A percentile compares a stretch with the other conserved stretches of the same genome.
phyloP scores from a whole-genome alignment of 805 yeast species.

The Tetrapisispora nanseiensis region DNA sequence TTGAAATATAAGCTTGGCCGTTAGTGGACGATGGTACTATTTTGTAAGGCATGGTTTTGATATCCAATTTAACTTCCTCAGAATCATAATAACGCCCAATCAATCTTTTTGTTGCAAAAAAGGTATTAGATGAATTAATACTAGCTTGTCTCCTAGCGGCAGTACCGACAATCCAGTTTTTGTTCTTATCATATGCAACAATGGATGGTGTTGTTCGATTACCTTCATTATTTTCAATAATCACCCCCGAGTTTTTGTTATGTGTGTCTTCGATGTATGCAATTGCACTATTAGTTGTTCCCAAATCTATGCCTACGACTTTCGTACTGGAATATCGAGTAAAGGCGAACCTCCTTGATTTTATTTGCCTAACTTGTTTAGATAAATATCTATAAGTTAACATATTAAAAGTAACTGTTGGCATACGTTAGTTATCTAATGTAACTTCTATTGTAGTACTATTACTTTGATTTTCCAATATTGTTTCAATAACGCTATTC shows the following conservation, averaged over 20 bases:
- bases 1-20: constrained; percentile 60
- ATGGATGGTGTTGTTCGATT: constrained; percentile 72
- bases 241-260: constrained; percentile 55
- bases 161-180: constrained; percentile 46
- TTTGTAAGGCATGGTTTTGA: constrained; percentile 51
- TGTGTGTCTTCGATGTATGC: constrained; percentile 36
- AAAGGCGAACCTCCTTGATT: background rate
- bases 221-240: constrained; percentile 67
- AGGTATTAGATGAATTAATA: constrained; percentile 66
- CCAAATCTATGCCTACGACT: constrained; percentile 74
- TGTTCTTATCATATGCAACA: constrained; percentile 48
- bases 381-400: background rate
- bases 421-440: background rate
- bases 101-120: constrained; percentile 72
- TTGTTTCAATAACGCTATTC: too few species aligned
- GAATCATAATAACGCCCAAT: constrained; percentile 67
- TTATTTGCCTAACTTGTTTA: background rate
- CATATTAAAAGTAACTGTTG: background rate
- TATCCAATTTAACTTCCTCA: constrained; percentile 59
- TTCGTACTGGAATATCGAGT: background rate
- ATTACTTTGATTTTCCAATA: too few species aligned
- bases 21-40: constrained; percentile 44
- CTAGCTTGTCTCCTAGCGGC: constrained; percentile 72
- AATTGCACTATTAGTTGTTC: constrained; percentile 82
- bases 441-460: too few species aligned